A percentile compares a stretch with the other conserved stretches of the same genome.
Evolutionary conservation across 495 filamentous ascomycete genomes (phyloP).

Genomic region (Penicillium coprophilum): DNA sequence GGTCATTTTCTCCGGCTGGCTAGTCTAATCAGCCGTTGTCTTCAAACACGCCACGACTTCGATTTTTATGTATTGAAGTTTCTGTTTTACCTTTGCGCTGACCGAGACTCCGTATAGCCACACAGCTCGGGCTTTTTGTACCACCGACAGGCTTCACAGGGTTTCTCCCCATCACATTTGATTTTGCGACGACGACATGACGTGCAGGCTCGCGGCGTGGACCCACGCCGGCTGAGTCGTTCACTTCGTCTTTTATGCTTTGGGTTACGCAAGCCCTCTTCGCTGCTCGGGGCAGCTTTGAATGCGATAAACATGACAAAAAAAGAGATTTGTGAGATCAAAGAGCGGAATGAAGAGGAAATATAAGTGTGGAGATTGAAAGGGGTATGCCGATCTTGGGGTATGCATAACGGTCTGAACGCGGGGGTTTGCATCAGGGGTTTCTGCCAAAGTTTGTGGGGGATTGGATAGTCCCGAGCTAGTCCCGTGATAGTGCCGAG

Average conservation of each 20-base stretch:
- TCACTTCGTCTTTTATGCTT: constrained; percentile 13
- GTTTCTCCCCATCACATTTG: constrained; percentile 28
- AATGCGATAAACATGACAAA: constrained; percentile 19
- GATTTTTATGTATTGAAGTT: too few relatives aligned
- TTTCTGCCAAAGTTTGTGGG: background rate
- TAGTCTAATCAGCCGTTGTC: constrained; percentile 10
- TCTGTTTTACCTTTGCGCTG: constrained; percentile 9
- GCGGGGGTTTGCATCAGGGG: background rate
- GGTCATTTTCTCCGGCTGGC: constrained; percentile 11
- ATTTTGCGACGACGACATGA: constrained; percentile 30
- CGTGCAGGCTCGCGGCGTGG: constrained; percentile 14
- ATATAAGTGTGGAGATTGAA: background rate
- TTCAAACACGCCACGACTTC: too few relatives aligned
- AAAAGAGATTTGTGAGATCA: too few relatives aligned
- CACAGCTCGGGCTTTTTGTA: constrained; percentile 25
- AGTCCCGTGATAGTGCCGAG: too few relatives aligned
- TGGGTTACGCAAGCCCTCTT: constrained; percentile 15
- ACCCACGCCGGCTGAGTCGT: constrained; percentile 11
- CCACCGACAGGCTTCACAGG: constrained; percentile 30
- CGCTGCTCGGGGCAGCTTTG: constrained; percentile 9
- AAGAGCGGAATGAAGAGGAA: too few relatives aligned
- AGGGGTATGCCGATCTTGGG: background rate
- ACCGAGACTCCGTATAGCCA: constrained; percentile 15
- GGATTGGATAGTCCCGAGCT: too few relatives aligned
- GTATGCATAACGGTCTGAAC: background rate